Conservation (phyloP, 2,329 filamentous ascomycete species). For the Colletotrichum sp. region DNA sequence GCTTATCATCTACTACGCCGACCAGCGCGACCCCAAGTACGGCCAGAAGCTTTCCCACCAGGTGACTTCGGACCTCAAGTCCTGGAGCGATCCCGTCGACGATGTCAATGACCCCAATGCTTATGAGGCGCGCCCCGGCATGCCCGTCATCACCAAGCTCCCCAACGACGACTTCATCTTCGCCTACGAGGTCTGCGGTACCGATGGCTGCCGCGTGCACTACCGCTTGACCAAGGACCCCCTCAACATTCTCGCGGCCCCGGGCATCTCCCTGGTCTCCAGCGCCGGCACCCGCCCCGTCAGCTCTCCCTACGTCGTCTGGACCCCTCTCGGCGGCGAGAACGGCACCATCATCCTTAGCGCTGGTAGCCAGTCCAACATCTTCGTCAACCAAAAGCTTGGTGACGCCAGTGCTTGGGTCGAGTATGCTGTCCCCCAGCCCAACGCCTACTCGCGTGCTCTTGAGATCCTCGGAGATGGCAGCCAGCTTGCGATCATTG, state of each 20-base stretch:
- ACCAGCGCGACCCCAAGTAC: slow-evolving; percentile 69
- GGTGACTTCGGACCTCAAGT: slow-evolving; percentile 60
- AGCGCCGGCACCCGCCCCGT: slow-evolving; percentile 34
- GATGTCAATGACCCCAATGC: slow-evolving; percentile 63
- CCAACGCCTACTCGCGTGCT: slow-evolving; percentile 40
- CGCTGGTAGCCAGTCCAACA: slow-evolving; percentile 38
- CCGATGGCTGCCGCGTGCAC: slow-evolving; percentile 47
- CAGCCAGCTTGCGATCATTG: slow-evolving; percentile 44
- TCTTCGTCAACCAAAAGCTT: slow-evolving; percentile 47
- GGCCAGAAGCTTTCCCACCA: slow-evolving; percentile 75
- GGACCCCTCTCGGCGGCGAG: slow-evolving; percentile 47
- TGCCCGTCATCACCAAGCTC: slow-evolving; percentile 67
- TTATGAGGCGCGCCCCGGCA: slow-evolving; percentile 70
- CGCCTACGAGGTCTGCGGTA: slow-evolving; percentile 66
- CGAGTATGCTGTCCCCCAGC: slow-evolving; percentile 37
- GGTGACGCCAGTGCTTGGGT: slow-evolving; percentile 42
- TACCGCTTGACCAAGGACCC: slow-evolving; percentile 46
- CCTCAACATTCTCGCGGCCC: slow-evolving; percentile 35
- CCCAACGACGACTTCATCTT: slow-evolving; percentile 66
- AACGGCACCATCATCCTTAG: slow-evolving; percentile 50
- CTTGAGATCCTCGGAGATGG: slow-evolving; percentile 39
- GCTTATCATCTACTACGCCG: slow-evolving; percentile 73
- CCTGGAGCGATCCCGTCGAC: slow-evolving; percentile 60
- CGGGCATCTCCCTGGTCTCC: slow-evolving; percentile 35
- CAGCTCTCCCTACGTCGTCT: slow-evolving; percentile 45